Evolutionary conservation across 352 stramenopile species (phyloP).

Genomic region (Phytophthora sansomeana): DNA sequence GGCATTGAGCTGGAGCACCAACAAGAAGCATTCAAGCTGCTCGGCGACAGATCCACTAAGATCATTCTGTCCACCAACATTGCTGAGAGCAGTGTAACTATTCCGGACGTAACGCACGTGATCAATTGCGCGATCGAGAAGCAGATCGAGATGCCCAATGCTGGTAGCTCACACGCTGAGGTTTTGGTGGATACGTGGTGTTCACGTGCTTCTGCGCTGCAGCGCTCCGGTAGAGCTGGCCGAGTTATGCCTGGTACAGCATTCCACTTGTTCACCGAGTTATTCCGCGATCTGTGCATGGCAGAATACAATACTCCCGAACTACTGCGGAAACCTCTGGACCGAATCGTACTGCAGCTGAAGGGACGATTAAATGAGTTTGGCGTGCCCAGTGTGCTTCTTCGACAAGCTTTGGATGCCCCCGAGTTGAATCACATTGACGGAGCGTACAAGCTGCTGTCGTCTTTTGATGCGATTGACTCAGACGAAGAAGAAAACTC

Average conservation of each 20-base stretch:
- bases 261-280: conserved; percentile 90
- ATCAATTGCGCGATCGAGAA: conserved; percentile 90
- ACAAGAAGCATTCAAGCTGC: conserved; percentile 67
- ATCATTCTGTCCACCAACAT: conserved; percentile 98
- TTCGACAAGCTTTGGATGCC: conserved; percentile 72
- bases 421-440: conserved; percentile 76
- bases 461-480: conserved; percentile 75
- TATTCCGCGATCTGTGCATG: conserved; percentile 76
- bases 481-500: conserved; percentile 58
- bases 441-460: conserved; percentile 80
- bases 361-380: conserved; percentile 80
- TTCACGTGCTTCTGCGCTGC: conserved; percentile 91
- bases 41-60: conserved; percentile 72
- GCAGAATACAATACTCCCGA: conserved; percentile 83
- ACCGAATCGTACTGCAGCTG: conserved; percentile 81
- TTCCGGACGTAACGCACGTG: conserved; percentile 93
- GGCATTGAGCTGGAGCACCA: conserved; percentile 81
- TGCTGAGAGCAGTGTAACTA: conserved; percentile 97
- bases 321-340: conserved; percentile 83
- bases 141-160: conserved; percentile 86
- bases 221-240: conserved; percentile 90
- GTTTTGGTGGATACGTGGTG: conserved; percentile 93
- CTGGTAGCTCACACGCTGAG: conserved; percentile 67
- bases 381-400: conserved; percentile 70
- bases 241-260: conserved; percentile 93